phyloP scores from a whole-genome alignment of 805 yeast species.

The Danielia oregonensis region DNA sequence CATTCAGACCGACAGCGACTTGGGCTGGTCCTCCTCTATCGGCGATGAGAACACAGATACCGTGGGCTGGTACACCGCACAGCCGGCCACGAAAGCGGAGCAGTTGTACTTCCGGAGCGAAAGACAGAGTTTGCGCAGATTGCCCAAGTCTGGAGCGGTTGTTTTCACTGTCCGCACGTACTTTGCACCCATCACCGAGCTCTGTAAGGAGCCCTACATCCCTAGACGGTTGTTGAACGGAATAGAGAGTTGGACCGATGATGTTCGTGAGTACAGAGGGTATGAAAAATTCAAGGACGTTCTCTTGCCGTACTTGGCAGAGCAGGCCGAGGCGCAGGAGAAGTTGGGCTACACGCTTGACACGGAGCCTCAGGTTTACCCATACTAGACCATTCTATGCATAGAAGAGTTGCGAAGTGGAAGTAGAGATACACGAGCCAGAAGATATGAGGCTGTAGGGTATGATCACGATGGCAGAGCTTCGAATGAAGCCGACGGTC shows the following conservation, averaged over 20 bases:
- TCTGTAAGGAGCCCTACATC: conserved; percentile 57
- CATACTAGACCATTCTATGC: conserved; percentile 32
- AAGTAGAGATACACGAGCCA: no score
- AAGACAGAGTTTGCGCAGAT: conserved; percentile 58
- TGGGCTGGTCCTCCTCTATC: conserved; percentile 64
- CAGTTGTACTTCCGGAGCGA: conserved; percentile 59
- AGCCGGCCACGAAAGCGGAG: conserved; percentile 42
- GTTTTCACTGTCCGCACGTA: conserved; percentile 63
- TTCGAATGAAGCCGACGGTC: no score
- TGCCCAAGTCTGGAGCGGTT: conserved; percentile 56
- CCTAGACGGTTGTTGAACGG: conserved; percentile 61
- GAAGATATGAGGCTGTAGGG: no score
- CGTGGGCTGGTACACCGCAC: conserved; percentile 66
- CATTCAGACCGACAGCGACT: conserved; percentile 56
- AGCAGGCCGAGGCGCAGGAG: conserved; percentile 48
- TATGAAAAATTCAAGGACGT: conserved; percentile 49
- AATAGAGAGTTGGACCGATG: conserved; percentile 55
- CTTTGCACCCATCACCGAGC: conserved; percentile 50
- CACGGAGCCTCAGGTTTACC: conserved; percentile 40
- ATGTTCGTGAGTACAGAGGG: conserved; percentile 61
- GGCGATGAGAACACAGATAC: conserved; percentile 49
- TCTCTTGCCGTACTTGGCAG: conserved; percentile 51
- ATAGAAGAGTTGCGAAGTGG: no score
- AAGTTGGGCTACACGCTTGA: conserved; percentile 35
- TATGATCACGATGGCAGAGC: no score